Base-by-base conservation (phyloP, 495 filamentous ascomycete species). In the Cenococcum geophilum region DNA sequence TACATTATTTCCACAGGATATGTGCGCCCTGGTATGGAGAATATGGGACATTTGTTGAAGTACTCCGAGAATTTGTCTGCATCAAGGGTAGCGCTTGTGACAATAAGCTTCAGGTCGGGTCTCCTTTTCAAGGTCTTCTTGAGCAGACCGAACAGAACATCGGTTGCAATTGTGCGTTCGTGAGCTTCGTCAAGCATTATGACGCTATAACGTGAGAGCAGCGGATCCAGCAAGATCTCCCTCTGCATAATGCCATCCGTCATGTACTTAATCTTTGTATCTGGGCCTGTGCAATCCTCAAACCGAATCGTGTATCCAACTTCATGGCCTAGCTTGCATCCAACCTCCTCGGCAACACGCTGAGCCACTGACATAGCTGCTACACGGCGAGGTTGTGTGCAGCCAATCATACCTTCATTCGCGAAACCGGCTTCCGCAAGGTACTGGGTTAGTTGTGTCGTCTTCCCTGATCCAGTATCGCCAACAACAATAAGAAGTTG, bases 131-230 rank as follows among this genome's bases (percentile, higher is more conserved):
- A 66, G 0, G 93, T 92, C 77, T 97, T 97, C 75, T 97, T 97
- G 47, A 99, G 75, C 45, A 99, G 73, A 1, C 90, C 92, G 62
- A 99, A 97, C 16, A 99, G 79, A 16, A 97, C 89, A 75, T 99
- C 93, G 0, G 95, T 99, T 0, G 91, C 82, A 71, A 99, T 96
- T 4, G 95, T 97, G 52, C 93, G 83, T 72, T 99, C 93, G 82
- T 99, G 93, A 4, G 95, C 93, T 70, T 99, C 93, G 69, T 99
- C 93, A 64, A 99, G 79, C 89, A 99, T 97, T 67, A 99, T 97
- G 57, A 95, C 89, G 2, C 89, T 91, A 66, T 99, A 99, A 66
- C 85, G 83, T 71, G 82, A 88, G 48, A 97, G 74, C 67, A 92
- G 83, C 0, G 91, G 89, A 69, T 97, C 95, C 32, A 97, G 77